These are phyloP conservation scores for Circinella umbellata DNA, from an alignment of 371 early-diverging fungal genomes.

Conservation along the genomic window DNA sequence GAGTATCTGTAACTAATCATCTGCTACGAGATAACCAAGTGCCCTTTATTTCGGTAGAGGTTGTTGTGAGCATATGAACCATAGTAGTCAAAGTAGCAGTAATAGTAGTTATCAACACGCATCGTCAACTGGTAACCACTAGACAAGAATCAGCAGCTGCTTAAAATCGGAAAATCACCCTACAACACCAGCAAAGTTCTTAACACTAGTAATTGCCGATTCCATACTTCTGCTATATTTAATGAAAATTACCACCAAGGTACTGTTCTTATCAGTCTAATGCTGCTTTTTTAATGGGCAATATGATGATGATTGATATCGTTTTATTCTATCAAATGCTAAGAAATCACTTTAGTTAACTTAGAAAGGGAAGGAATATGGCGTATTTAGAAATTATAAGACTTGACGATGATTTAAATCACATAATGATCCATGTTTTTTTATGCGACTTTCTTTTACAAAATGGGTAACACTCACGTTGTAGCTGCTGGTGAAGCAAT, in stretches of 20 bases:
- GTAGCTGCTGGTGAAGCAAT: neutral
- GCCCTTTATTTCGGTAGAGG: constrained; percentile 18
- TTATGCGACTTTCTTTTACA: constrained; percentile 1
- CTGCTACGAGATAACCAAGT: constrained; percentile 75
- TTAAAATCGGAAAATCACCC: no score
- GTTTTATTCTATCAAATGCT: neutral
- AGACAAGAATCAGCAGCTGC: no score
- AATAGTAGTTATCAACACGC: neutral
- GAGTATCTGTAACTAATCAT: constrained; percentile 83
- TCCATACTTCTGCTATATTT: no score
- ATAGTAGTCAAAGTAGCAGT: neutral
- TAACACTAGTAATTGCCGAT: no score
- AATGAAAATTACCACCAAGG: neutral
- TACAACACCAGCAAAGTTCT: no score
- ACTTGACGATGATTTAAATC: constrained; percentile 13
- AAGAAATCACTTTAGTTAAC: constrained; percentile 11
- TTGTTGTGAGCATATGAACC: neutral
- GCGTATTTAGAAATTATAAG: constrained; percentile 11
- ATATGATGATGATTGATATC: constrained; percentile 3
- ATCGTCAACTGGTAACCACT: neutral
- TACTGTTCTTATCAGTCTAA: constrained; percentile 3
- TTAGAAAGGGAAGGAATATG: constrained; percentile 12
- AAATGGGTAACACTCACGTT: constrained; percentile 1
- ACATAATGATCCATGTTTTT: constrained; percentile 14
- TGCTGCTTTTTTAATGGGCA: constrained; percentile 5